Evolutionary conservation across 768 basidiomycete species (phyloP), one percentile per base, ranked within the genome.

Genomic region (Leccinum subgranulosum): DNA sequence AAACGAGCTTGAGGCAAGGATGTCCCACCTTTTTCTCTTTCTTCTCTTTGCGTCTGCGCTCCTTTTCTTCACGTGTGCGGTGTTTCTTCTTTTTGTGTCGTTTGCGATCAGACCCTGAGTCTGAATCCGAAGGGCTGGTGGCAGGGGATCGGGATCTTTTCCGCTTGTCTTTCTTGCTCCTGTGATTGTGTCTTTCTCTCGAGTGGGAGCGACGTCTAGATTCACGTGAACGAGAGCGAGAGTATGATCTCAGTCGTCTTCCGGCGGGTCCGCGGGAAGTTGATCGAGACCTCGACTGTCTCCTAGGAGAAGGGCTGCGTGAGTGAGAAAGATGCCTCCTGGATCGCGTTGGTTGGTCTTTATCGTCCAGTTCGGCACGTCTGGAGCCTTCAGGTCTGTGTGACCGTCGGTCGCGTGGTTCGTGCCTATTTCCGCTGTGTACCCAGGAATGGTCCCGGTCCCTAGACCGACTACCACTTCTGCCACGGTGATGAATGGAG

Each of bases 21-120:
- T 28, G 56, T 11, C 71, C 78, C 55, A 80, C 85, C 74, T 85
- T 87, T 69, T 85, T 86, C 51, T 87, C 88, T 68, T 86, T 88
- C 77, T 83, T 88, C 60, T 85, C 83, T 64, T 76, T 81, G 74
- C 82, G 79, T 67, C 78, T 79, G 66, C 81, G 81, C 68, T 80
- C 81, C 72, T 76, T 73, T 64, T 78, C 76, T 57, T 75, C 74
- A 12, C 78, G 76, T 67, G 77, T 75, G 51, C 78, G 72, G 49
- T 72, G 72, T 66, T 80, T 65, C 68, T 82, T 81, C 64, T 79
- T 75, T 67, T 69, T 81, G 61, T 74, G 77, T 47, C 63, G 71
- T 60, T 60, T 74, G n/a, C 55, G 67, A 59, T 74, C 73, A 50
- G 73, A 65, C 63, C 62, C 64, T 56, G 72, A 63, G 34, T 63